These are phyloP conservation scores for Wickerhamiella nectarea DNA, from an alignment of 805 yeast species.

Conservation along the genomic window DNA sequence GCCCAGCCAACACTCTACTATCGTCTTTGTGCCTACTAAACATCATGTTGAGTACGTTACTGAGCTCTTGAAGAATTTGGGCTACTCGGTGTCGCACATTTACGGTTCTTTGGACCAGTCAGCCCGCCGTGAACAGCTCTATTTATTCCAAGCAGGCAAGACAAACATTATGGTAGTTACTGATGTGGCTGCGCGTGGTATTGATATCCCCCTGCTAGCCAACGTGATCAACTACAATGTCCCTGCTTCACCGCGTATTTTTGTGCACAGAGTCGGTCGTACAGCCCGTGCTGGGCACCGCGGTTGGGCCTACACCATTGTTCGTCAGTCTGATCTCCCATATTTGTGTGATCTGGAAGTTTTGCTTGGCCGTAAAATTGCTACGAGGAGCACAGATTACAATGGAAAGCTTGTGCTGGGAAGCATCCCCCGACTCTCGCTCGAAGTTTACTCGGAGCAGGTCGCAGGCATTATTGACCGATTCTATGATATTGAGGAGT, in stretches of 20 bases:
- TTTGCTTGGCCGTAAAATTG: constrained; percentile 70
- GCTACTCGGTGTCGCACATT: constrained; percentile 77
- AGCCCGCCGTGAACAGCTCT: constrained; percentile 81
- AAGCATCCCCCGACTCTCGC: constrained; percentile 52
- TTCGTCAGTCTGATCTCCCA: constrained; percentile 57
- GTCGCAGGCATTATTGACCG: constrained; percentile 45
- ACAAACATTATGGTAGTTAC: constrained; percentile 87
- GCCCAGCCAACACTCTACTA: constrained; percentile 78
- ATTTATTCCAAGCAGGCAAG: constrained; percentile 71
- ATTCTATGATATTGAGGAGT: constrained; percentile 52
- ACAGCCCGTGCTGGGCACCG: constrained; percentile 97
- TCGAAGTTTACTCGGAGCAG: constrained; percentile 64
- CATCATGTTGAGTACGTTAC: constrained; percentile 94
- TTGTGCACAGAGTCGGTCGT: constrained; percentile 96
- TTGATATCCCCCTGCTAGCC: constrained; percentile 92
- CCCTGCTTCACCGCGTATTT: constrained; percentile 85
- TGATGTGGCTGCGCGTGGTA: constrained; percentile 91
- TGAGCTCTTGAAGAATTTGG: constrained; percentile 53
- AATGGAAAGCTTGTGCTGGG: constrained; percentile 74
- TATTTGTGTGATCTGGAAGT: constrained; percentile 80
- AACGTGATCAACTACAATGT: constrained; percentile 80
- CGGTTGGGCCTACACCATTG: constrained; percentile 97
- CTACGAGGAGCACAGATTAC: constrained; percentile 43
- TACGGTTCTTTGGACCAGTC: constrained; percentile 92
- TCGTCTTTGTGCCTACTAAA: constrained; percentile 89